Conservation (phyloP, 2,329 filamentous ascomycete genomes). For the Colletotrichum cereale region DNA sequence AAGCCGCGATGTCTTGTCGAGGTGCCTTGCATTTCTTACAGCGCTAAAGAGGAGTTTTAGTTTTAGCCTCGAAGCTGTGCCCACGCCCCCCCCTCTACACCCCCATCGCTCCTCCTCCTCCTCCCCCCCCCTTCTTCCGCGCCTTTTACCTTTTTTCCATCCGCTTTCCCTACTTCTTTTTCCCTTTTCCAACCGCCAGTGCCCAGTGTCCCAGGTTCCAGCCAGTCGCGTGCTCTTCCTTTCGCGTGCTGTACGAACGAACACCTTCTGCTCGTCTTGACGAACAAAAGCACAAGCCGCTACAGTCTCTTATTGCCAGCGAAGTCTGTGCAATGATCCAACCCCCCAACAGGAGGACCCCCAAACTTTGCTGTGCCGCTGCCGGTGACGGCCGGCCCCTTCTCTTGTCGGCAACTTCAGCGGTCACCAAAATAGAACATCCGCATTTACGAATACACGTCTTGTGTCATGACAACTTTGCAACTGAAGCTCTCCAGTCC, state of each 20-base stretch:
- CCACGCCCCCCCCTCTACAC: constrained; percentile 21
- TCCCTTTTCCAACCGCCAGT: constrained; percentile 8
- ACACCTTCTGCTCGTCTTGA: neutral
- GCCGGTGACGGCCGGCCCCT: neutral
- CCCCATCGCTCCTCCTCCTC: neutral
- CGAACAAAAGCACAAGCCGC: constrained; percentile 22
- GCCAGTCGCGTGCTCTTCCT: constrained; percentile 34
- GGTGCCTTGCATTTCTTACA: constrained; percentile 36
- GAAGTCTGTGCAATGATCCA: constrained; percentile 32
- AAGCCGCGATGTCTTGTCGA: constrained; percentile 21
- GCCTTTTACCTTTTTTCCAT: constrained; percentile 15
- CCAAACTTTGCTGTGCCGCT: neutral
- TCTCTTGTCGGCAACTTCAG: neutral
- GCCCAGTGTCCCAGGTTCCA: constrained; percentile 32
- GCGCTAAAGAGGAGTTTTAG: constrained; percentile 38
- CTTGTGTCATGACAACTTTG: constrained; percentile 9
- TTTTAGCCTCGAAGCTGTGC: constrained; percentile 30
- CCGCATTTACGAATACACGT: neutral
- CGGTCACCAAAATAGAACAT: neutral
- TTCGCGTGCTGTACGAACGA: constrained; percentile 26
- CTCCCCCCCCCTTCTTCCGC: constrained; percentile 2
- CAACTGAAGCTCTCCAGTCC: neutral
- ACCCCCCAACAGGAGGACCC: constrained; percentile 10
- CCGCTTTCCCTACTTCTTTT: neutral
- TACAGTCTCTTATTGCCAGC: constrained; percentile 22